Percentiles rank a stretch among this genome's conserved stretches.
Evolutionary conservation across 2,329 filamentous ascomycete species (phyloP).

Genomic region (Alternaria conjuncta): DNA sequence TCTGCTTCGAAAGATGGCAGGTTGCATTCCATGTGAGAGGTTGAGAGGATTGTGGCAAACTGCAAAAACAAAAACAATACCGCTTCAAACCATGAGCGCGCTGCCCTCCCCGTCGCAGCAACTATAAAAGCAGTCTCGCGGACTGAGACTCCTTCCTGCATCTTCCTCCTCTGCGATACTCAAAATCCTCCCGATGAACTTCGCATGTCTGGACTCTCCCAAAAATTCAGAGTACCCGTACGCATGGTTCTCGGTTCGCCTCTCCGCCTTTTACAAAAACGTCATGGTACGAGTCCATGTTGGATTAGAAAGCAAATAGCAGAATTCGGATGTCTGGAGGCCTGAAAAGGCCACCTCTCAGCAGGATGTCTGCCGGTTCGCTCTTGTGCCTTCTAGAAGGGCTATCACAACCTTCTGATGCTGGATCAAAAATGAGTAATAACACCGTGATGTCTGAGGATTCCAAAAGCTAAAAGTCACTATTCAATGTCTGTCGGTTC

Average conservation of each 20-base stretch:
- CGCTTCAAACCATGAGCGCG: not conserved
- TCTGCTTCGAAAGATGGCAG: not conserved
- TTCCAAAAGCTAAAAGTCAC: accelerated
- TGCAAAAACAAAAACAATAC: not conserved
- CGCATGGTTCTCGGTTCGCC: not conserved
- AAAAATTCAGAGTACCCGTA: no score
- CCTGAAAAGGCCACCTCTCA: not conserved
- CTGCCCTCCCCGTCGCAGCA: not conserved
- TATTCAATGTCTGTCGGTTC: not conserved
- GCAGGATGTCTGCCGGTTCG: not conserved
- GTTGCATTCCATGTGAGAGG: not conserved
- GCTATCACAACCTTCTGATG: accelerated
- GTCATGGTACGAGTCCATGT: accelerated
- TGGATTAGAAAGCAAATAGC: not conserved
- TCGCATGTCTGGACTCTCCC: no score
- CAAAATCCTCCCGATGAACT: not conserved
- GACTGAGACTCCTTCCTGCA: not conserved
- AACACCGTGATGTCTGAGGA: not conserved
- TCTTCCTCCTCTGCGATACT: not conserved
- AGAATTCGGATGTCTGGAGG: not conserved
- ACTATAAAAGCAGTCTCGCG: not conserved
- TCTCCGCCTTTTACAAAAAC: not conserved
- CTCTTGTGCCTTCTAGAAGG: not conserved
- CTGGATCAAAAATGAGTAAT: not conserved
- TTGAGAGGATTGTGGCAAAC: not conserved